Evolutionary conservation across 140 eudicot genomes (phyloP).

Genomic region (Erigeron philadelphicus): DNA sequence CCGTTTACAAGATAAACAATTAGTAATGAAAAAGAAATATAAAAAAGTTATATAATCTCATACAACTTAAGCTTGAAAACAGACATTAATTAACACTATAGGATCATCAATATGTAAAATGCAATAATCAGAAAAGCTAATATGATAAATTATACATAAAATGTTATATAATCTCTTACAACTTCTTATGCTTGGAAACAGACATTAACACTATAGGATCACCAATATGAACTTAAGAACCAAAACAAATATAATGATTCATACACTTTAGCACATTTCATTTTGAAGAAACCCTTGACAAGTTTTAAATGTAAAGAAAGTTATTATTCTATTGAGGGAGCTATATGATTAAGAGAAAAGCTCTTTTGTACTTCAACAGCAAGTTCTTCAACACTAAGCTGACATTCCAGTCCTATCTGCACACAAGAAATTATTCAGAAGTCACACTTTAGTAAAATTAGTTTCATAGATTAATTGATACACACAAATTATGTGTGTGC

Average conservation of each 20-base stretch:
- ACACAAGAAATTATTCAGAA: neutral
- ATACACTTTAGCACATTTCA: neutral
- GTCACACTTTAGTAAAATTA: neutral
- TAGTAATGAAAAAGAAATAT: no score
- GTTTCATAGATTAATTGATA: neutral
- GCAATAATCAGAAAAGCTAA: no score
- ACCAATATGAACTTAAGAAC: neutral
- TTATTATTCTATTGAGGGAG: constrained; percentile 4
- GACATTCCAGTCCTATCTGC: constrained; percentile 96
- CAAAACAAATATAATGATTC: neutral
- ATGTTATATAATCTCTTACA: no score
- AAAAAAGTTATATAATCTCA: no score
- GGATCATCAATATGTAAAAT: no score
- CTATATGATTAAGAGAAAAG: constrained; percentile 34
- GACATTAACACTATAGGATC: no score
- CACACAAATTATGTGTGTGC: no score
- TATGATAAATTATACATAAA: no score
- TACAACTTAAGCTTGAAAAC: no score
- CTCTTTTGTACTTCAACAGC: constrained; percentile 83
- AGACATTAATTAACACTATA: no score
- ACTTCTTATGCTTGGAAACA: no score
- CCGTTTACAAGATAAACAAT: no score
- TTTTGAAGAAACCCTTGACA: neutral
- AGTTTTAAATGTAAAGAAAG: neutral
- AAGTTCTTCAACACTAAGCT: constrained; percentile 87